Evolutionary conservation across 2,329 filamentous ascomycete genomes (phyloP), one percentile per base, ranked within the genome.

Genomic region (Trichothecium roseum): DNA sequence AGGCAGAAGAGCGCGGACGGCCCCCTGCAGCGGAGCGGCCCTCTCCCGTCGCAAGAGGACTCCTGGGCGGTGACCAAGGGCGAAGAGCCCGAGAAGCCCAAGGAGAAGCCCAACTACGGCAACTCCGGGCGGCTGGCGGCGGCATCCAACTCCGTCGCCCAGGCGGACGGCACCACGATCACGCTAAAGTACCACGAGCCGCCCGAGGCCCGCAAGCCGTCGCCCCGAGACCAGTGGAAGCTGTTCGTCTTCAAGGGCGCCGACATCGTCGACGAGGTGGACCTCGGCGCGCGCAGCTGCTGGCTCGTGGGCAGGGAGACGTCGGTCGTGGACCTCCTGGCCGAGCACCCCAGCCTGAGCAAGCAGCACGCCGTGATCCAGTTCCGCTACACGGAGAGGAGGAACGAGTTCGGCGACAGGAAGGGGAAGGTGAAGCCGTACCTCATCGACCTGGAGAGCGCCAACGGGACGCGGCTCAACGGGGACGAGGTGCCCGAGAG

Each of bases 161-260:
- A 93, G 42, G 74, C 74, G 18, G 77, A 78, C 49, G 85, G 84
- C n/a, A 33, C 38, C 81, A 72, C 72, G 16, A 78, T 94, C 37
- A 77, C 85, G 3, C 73, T 98, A 32, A 96, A 96, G 64, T 98
- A 98, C 58, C 84, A 95, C 62, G 91, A 98, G 59, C 91, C 91
- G 2, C 65, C 85, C 9, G 91, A 98, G 63, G 85, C 89, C 34
- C 82, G 91, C 40, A 94, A 94, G 48, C 85, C 91, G 0, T 71
- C 88, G 0, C 53, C 81, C 1, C 80, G 77, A 37, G 78, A 91
- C 46, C 64, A 75, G 38, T 98, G 89, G 89, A 84, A 84, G 40
- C 66, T 98, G 32, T 96, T 93, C 54, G 74, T 95, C 16, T 98
- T 98, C 72, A 94, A 94, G 53, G 84, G 78, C 9, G 58, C 71